Evolutionary conservation across 768 basidiomycete species (phyloP), one percentile per base, ranked within the genome.

Genomic region (Suillus alpinus): DNA sequence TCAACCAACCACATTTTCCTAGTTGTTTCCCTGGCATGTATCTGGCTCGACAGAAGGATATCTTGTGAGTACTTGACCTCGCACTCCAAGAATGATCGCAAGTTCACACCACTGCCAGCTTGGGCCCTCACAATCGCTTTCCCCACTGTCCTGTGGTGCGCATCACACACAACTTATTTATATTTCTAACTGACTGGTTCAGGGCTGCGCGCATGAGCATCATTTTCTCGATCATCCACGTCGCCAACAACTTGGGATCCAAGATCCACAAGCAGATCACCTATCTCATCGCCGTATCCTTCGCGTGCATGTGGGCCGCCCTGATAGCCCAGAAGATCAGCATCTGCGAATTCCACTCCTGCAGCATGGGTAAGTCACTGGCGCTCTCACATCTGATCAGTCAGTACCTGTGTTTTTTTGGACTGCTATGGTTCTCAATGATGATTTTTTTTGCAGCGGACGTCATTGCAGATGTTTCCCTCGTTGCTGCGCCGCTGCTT

Each of bases 121-220:
- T 73, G 68, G 70, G 61, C 63, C 1, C 55, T 43, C 8, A 23
- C 56, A 1, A 0, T 73, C 2, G 50, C 32, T 3, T 68, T 70
- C 7, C 32, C 68, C 16, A 60, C n/a, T 23, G 68, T 70, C 18
- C 56, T 60, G 7, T 71, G 70, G 72, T 71, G 26, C n/a, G 20
- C 39, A 18, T 29, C 37, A 4, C 1, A 10, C 20, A 3, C 18
- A 37, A 37, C 12, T 18, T 6, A 2, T 6, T 44, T 23, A n/a
- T 10, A 37, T 36, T 52, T 34, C 57, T 70, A 23, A 63, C 10
- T 18, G 4, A 32, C 8, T 32, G 1, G 12, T 16, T 1, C 39
- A 74, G 71, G 71, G 55, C 59, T 10, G 65, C 67, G 58, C 67
- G 71, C 16, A 55, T 59, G 26, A 72, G 72, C 58, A 62, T 72